Percentiles rank a stretch among this genome's conserved stretches.
Conservation (phyloP, 108 stramenopile genomes). For the Fistulifera pelliculosa region DNA sequence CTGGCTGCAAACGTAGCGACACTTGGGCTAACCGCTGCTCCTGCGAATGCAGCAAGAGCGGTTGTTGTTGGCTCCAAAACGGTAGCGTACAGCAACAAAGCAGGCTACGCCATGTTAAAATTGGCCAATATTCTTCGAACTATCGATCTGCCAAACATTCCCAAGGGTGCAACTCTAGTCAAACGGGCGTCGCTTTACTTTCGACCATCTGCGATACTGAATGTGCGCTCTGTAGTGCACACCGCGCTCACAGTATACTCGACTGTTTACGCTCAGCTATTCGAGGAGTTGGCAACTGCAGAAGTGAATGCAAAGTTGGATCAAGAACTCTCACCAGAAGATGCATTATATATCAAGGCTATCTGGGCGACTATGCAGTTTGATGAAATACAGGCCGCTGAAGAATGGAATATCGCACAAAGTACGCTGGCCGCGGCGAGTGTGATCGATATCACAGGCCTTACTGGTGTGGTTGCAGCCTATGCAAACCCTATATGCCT, state of each 20-base stretch:
- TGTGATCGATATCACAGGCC: neutral
- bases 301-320: constrained; percentile 4
- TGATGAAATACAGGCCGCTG: neutral
- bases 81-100: neutral
- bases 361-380: constrained; percentile 1
- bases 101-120: neutral
- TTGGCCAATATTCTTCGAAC: neutral
- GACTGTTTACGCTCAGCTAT: neutral
- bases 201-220: neutral
- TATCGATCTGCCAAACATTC: neutral
- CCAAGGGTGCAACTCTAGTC: neutral
- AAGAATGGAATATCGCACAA: constrained; percentile 2
- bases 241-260: neutral
- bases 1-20: constrained; percentile 5
- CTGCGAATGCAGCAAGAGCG: neutral
- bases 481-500: constrained; percentile 9
- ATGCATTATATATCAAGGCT: constrained; percentile 1
- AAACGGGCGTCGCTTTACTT: neutral
- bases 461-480: constrained; percentile 6
- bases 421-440: neutral
- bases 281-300: constrained; percentile 2
- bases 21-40: neutral
- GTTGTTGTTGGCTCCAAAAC: neutral
- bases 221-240: neutral
- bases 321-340: neutral